Conservation (phyloP, 805 yeast genomes). For the Sporopachydermia quercuum region DNA sequence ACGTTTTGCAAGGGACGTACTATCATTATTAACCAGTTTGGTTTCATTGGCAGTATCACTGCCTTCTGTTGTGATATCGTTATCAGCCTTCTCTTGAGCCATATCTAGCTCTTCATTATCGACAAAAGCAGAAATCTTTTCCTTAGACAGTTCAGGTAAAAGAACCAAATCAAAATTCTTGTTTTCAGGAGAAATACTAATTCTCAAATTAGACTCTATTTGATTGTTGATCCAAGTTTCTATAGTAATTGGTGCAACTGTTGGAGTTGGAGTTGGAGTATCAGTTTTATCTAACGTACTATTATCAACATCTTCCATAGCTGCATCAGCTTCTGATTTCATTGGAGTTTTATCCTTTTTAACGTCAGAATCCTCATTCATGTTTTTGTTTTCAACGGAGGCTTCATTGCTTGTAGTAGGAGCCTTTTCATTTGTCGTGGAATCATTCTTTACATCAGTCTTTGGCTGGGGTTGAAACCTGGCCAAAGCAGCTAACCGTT, state of each 20-base stretch:
- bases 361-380: not conserved
- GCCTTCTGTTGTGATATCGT: not conserved
- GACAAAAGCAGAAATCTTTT: not conserved
- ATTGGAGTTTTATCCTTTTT: too few species aligned
- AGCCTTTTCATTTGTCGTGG: not conserved
- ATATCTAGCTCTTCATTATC: not conserved
- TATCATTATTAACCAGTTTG: not conserved
- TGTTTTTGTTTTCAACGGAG: not conserved
- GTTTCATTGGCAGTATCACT: not conserved
- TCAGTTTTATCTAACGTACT: too few species aligned
- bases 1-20: not conserved
- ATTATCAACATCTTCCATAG: not conserved
- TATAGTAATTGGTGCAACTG: not conserved
- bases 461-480: not conserved
- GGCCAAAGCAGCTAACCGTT: not conserved
- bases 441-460: not conserved
- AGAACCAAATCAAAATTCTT: not conserved
- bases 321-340: too few species aligned
- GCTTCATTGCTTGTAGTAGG: not conserved
- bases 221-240: not conserved
- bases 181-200: not conserved
- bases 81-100: conserved; percentile 4
- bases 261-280: not conserved
- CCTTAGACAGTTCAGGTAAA: not conserved
- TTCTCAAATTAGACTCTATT: not conserved